A percentile compares a stretch with the other conserved stretches of the same genome.
Conservation (phyloP, 106 monocot genomes). For the Chionographis japonica region DNA sequence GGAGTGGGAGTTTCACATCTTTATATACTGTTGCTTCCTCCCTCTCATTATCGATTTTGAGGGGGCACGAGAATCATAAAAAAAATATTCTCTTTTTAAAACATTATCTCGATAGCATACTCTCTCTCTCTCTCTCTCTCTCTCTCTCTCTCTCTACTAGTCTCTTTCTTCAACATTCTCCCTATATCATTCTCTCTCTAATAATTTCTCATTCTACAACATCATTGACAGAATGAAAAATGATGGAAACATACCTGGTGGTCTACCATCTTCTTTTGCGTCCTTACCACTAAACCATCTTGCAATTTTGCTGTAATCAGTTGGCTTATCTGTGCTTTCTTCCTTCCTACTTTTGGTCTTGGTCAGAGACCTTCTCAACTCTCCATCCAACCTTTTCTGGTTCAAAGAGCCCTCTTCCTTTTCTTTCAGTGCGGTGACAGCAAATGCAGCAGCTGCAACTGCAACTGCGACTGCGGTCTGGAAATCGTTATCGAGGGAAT, state of each 20-base stretch:
- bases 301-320: slow-evolving; percentile 25
- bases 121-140: no score
- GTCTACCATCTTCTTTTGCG: slow-evolving; percentile 28
- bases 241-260: slow-evolving; percentile 31
- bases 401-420: slow-evolving; percentile 30
- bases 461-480: slow-evolving; percentile 68
- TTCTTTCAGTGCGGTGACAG: slow-evolving; percentile 20
- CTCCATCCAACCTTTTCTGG: slow-evolving; percentile 20
- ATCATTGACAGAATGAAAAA: no score
- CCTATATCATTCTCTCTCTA: no score
- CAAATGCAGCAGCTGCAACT: slow-evolving; percentile 71
- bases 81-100: no score
- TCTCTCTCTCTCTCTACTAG: no score
- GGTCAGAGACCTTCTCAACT: background rate
- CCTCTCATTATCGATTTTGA: no score
- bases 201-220: no score
- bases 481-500: slow-evolving; percentile 25
- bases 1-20: no score
- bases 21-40: no score
- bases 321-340: slow-evolving; percentile 27
- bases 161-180: no score
- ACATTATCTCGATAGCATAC: no score
- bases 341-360: slow-evolving; percentile 33
- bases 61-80: no score
- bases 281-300: slow-evolving; percentile 55